Evolutionary conservation across 345 rosid genomes (phyloP).

Genomic region (Hibiscus tridactylites): DNA sequence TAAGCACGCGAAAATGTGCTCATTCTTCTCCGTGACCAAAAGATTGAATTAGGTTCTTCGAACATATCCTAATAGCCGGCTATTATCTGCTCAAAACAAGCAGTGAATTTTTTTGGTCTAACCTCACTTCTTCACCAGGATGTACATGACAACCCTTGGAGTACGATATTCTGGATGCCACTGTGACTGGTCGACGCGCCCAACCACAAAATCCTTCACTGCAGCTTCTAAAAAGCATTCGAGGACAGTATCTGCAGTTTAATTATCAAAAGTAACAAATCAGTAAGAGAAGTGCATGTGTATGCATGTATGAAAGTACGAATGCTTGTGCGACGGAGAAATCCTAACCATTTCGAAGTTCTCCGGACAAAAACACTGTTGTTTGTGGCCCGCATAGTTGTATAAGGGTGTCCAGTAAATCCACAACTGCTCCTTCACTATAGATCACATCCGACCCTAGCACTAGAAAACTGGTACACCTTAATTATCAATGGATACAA

Average conservation of each 20-base stretch:
- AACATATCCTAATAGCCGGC: neutral
- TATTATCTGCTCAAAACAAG: neutral
- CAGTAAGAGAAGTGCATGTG: neutral
- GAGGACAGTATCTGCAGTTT: constrained; percentile 56
- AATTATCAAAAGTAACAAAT: neutral
- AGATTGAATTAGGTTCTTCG: neutral
- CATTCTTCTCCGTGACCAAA: neutral
- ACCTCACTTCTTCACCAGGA: constrained; percentile 56
- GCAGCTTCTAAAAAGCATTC: constrained; percentile 78
- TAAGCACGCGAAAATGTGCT: neutral
- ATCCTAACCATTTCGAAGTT: constrained; percentile 61
- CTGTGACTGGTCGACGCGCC: constrained; percentile 64
- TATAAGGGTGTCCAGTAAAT: constrained; percentile 61
- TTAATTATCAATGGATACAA: neutral
- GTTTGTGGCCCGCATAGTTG: constrained; percentile 61
- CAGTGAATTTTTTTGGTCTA: neutral
- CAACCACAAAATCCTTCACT: constrained; percentile 50
- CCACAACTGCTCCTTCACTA: constrained; percentile 73
- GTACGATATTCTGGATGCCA: constrained; percentile 87
- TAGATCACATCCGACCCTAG: constrained; percentile 88
- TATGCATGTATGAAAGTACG: neutral
- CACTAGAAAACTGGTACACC: constrained; percentile 26
- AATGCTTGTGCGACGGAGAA: neutral
- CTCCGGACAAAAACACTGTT: constrained; percentile 72
- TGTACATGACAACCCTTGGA: constrained; percentile 60